A percentile compares a stretch with the other conserved stretches of the same genome.
Evolutionary conservation across 2,329 filamentous ascomycete genomes (phyloP).

Genomic region (Talaromyces albobiverticillius): DNA sequence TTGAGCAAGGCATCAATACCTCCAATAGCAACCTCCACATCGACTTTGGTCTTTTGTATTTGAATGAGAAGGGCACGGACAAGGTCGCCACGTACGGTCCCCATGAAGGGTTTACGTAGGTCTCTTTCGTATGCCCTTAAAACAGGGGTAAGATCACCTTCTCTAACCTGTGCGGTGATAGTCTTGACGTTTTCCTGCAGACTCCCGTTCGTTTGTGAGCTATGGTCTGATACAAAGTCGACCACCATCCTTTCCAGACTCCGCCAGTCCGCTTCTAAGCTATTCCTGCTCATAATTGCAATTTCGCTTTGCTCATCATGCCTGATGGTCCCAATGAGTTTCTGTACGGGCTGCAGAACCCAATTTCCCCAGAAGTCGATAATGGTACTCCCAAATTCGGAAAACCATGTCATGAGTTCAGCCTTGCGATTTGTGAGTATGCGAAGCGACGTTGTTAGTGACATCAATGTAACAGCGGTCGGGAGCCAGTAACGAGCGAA

Average conservation of each 20-base stretch:
- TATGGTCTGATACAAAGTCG: slow-evolving; percentile 85
- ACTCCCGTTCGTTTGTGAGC: slow-evolving; percentile 49
- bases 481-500: slow-evolving; percentile 89
- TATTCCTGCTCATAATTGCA: slow-evolving; percentile 92
- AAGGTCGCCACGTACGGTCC: slow-evolving; percentile 80
- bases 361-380: slow-evolving; percentile 95
- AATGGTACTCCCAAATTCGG: slow-evolving; percentile 72
- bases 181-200: slow-evolving; percentile 67
- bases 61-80: slow-evolving; percentile 90
- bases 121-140: slow-evolving; percentile 89
- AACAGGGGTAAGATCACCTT: slow-evolving; percentile 91
- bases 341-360: slow-evolving; percentile 81
- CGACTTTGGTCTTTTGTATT: slow-evolving; percentile 98
- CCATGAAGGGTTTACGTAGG: slow-evolving; percentile 74
- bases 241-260: slow-evolving; percentile 97
- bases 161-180: slow-evolving; percentile 75
- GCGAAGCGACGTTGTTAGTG: slow-evolving; percentile 80
- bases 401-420: slow-evolving; percentile 76
- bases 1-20: slow-evolving; percentile 93
- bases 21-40: slow-evolving; percentile 91
- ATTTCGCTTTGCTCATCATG: slow-evolving; percentile 92
- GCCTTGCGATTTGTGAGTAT: slow-evolving; percentile 71
- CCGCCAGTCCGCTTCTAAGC: slow-evolving; percentile 81
- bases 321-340: slow-evolving; percentile 85
- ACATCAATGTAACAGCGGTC: slow-evolving; percentile 66